A percentile compares a stretch with the other conserved stretches of the same genome.
These are phyloP conservation scores for Diaporthe humulicola DNA, from an alignment of 2,329 filamentous ascomycete genomes.

Conservation along the genomic window DNA sequence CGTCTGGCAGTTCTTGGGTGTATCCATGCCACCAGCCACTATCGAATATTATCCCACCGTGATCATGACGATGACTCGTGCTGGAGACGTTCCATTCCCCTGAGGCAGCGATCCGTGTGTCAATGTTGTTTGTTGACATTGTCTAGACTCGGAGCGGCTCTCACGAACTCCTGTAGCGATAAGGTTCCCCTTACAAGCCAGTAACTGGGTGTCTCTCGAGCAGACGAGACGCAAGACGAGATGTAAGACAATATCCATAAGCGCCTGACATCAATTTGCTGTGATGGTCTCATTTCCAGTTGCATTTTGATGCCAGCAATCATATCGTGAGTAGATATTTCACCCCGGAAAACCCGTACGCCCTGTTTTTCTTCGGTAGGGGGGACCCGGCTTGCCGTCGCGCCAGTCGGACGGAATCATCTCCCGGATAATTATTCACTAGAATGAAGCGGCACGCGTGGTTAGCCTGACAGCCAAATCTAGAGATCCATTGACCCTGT, in stretches of 20 bases:
- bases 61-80: slow-evolving; percentile 6
- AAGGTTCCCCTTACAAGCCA: not conserved
- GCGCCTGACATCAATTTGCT: not conserved
- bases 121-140: not conserved
- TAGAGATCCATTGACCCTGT: slow-evolving; percentile 8
- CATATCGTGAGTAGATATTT: not conserved
- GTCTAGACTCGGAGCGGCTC: not conserved
- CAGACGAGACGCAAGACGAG: rapidly evolving
- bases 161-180: not conserved
- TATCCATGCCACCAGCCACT: slow-evolving; percentile 7
- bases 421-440: not conserved
- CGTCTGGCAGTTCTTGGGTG: slow-evolving; percentile 12
- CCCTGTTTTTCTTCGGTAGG: not conserved
- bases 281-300: not conserved
- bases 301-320: not conserved
- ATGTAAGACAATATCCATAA: not conserved
- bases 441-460: not conserved
- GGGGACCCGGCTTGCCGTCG: not conserved
- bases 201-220: not conserved
- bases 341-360: not conserved
- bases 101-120: not conserved
- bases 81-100: slow-evolving; percentile 7
- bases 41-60: not conserved
- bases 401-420: slow-evolving; percentile 9
- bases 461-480: not conserved